phyloP scores from a whole-genome alignment of 352 stramenopile genomes.

The Globisporangium polare region DNA sequence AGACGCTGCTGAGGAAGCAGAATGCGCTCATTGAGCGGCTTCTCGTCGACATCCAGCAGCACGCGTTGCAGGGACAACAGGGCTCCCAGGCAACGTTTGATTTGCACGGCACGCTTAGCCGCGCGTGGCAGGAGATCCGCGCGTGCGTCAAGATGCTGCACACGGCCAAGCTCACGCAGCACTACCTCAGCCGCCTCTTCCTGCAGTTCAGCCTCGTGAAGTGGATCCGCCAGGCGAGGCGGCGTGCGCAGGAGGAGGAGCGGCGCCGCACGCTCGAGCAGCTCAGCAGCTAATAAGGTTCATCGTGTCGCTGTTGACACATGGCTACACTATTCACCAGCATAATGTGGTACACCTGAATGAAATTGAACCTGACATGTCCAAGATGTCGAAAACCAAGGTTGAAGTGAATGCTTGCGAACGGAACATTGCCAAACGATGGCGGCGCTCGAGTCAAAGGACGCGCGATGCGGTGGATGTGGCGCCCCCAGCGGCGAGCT shows the following conservation, averaged over 20 bases:
- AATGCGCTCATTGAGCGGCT: conserved; percentile 54
- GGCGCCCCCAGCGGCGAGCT: conserved; percentile 33
- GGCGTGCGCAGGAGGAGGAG: conserved; percentile 33
- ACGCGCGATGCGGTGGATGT: neutral
- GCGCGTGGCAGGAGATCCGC: conserved; percentile 57
- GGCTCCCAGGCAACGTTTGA: conserved; percentile 4
- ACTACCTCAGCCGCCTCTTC: conserved; percentile 61
- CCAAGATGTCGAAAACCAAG: too few relatives aligned
- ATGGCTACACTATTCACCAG: neutral
- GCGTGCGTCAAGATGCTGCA: conserved; percentile 63
- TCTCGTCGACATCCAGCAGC: conserved; percentile 28
- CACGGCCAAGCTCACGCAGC: conserved; percentile 61
- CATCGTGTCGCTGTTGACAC: neutral
- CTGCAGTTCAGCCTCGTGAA: conserved; percentile 55
- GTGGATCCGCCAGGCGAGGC: conserved; percentile 48
- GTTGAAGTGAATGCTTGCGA: too few relatives aligned
- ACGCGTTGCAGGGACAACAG: conserved; percentile 16
- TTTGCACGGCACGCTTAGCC: conserved; percentile 12
- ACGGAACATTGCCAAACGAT: neutral
- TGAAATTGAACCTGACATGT: too few relatives aligned
- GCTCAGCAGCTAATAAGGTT: conserved; percentile 15
- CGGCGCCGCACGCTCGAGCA: conserved; percentile 16
- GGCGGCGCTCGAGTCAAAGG: neutral
- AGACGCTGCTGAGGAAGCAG: conserved; percentile 52
- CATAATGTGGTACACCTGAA: too few relatives aligned